Evolutionary conservation across 2,329 filamentous ascomycete species (phyloP).

Genomic region (Domatiomyces catenatus): DNA sequence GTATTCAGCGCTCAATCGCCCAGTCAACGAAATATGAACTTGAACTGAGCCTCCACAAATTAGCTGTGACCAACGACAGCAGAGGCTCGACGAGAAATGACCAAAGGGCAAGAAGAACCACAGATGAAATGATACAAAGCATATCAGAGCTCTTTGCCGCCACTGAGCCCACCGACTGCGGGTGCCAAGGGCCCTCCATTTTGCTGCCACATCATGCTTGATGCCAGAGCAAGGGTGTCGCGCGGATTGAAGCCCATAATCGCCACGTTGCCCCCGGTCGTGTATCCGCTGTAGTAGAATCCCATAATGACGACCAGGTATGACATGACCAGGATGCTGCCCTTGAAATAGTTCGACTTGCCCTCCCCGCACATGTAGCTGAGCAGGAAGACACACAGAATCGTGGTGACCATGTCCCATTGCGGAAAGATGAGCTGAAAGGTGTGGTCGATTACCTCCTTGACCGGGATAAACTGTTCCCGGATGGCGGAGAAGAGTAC

Average conservation of each 20-base stretch:
- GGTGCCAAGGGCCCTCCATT: background rate
- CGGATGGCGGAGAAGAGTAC: slow-evolving; percentile 80
- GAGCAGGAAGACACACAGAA: slow-evolving; percentile 85
- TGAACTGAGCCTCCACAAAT: background rate
- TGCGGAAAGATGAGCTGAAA: slow-evolving; percentile 79
- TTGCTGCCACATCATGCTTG: slow-evolving; percentile 4
- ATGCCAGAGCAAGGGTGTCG: slow-evolving; percentile 28
- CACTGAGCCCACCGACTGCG: background rate
- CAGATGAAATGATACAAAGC: background rate
- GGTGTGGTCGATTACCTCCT: slow-evolving; percentile 36
- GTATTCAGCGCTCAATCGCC: too few species aligned
- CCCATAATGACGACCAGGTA: slow-evolving; percentile 86
- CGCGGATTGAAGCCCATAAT: slow-evolving; percentile 32
- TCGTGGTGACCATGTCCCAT: slow-evolving; percentile 97
- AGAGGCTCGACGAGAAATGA: background rate
- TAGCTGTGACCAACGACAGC: background rate
- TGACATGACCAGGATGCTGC: slow-evolving; percentile 79
- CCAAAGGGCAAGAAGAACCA: background rate
- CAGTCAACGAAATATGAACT: too few species aligned
- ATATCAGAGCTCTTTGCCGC: background rate
- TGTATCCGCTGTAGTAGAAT: slow-evolving; percentile 69
- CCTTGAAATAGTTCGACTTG: slow-evolving; percentile 99
- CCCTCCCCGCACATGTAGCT: slow-evolving; percentile 97
- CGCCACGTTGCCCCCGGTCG: slow-evolving; percentile 29
- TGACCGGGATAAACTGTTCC: slow-evolving; percentile 39